phyloP scores from a whole-genome alignment of 2,329 filamentous ascomycete species.

The Fusarium neocosmosporiellum region DNA sequence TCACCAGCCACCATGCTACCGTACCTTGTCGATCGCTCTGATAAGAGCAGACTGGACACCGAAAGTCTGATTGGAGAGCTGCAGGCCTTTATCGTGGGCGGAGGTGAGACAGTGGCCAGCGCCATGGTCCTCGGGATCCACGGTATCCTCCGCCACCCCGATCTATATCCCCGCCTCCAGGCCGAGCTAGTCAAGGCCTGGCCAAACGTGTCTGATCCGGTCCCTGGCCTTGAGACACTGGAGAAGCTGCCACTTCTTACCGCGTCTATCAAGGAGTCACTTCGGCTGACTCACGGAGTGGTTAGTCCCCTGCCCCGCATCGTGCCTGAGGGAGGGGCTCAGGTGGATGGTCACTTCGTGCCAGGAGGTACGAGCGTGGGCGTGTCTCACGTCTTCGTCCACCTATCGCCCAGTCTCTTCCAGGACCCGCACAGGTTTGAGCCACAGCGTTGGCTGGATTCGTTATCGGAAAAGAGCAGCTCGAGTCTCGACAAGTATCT shows the following conservation, averaged over 20 bases:
- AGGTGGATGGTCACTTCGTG: neutral
- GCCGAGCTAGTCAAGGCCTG: neutral
- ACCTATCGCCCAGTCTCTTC: neutral
- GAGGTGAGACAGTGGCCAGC: neutral
- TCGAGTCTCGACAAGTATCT: neutral
- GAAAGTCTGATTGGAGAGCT: neutral
- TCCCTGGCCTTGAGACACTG: neutral
- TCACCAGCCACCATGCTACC: neutral
- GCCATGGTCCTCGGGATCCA: neutral
- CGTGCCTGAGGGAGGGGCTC: neutral
- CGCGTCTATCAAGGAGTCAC: neutral
- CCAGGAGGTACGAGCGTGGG: neutral
- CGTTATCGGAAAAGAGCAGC: neutral
- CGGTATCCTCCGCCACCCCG: neutral
- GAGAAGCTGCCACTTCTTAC: neutral
- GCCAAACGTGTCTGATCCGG: neutral
- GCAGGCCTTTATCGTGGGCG: neutral
- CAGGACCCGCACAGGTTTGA: neutral
- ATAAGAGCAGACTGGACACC: neutral
- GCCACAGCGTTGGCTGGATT: neutral
- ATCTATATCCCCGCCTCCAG: neutral
- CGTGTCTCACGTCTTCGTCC: neutral
- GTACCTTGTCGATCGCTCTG: neutral
- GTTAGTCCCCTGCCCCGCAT: neutral
- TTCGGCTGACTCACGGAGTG: neutral